These are phyloP conservation scores for Pythium aquatile DNA, from an alignment of 352 stramenopile genomes.

Conservation along the genomic window DNA sequence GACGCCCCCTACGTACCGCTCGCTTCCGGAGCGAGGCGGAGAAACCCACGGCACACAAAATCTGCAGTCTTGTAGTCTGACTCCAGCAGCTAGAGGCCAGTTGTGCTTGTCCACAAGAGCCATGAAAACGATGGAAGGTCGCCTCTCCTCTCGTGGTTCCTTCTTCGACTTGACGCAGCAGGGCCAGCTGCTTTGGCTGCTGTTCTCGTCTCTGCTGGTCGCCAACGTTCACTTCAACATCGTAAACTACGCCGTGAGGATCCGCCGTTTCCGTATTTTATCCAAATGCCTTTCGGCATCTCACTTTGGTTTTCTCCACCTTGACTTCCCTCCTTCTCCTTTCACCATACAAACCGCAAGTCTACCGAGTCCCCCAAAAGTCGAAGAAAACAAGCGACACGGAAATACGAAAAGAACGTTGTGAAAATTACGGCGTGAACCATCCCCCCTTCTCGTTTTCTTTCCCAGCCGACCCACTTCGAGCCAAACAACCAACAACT, in stretches of 20 bases:
- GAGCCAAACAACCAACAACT: background rate
- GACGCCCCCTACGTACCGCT: constrained; percentile 1
- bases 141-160: constrained; percentile 8
- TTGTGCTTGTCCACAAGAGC: background rate
- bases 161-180: constrained; percentile 28
- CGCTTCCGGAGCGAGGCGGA: background rate
- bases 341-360: constrained; percentile 12
- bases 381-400: constrained; percentile 1
- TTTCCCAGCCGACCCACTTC: background rate
- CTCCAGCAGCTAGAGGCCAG: background rate
- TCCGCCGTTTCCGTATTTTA: constrained; percentile 27
- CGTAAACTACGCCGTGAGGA: constrained; percentile 20
- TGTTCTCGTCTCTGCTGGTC: constrained; percentile 2
- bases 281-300: constrained; percentile 9
- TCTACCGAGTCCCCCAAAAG: constrained; percentile 1
- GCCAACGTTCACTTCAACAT: constrained; percentile 29
- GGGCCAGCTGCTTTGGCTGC: background rate
- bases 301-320: constrained; percentile 8
- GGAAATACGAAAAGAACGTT: constrained; percentile 2
- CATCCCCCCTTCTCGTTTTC: constrained; percentile 25
- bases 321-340: background rate
- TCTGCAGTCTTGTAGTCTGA: constrained; percentile 2
- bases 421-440: constrained; percentile 16
- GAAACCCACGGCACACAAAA: background rate
- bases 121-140: constrained; percentile 20